Conservation (phyloP, 2,329 filamentous ascomycete genomes). For the Ploettnerulaceae sp. region DNA sequence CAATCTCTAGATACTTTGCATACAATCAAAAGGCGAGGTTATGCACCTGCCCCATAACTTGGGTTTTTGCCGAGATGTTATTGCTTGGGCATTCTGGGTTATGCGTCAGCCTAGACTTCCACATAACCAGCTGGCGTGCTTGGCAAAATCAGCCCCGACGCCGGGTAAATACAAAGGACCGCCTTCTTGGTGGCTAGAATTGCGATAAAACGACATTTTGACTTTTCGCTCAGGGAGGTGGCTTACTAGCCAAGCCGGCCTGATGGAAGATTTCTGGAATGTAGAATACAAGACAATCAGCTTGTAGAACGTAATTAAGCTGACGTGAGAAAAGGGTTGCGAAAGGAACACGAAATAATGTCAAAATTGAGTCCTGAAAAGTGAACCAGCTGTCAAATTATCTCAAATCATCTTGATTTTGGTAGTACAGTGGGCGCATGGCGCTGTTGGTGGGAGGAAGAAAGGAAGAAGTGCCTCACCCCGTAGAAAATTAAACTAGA, state of each 20-base stretch:
- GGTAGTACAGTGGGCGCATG: constrained; percentile 1
- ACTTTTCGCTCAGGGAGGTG: constrained; percentile 6
- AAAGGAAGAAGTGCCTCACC: constrained; percentile 6
- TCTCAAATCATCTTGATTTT: not conserved
- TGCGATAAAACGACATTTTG: not conserved
- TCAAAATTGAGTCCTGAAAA: not conserved
- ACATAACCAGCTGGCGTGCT: not conserved
- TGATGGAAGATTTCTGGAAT: constrained; percentile 6
- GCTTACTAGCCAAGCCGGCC: constrained; percentile 9
- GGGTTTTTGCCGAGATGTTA: not conserved
- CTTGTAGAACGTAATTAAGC: not conserved
- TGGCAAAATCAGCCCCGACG: constrained; percentile 12
- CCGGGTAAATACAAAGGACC: constrained; percentile 10
- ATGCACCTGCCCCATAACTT: constrained; percentile 1
- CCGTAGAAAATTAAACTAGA: too few species aligned
- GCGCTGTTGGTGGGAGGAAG: constrained; percentile 3
- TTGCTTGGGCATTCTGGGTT: not conserved
- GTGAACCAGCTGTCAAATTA: not conserved
- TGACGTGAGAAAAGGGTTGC: constrained; percentile 2
- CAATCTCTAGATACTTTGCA: not conserved
- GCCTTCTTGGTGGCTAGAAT: constrained; percentile 3
- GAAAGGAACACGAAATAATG: not conserved
- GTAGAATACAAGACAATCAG: not conserved
- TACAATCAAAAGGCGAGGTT: too few species aligned
- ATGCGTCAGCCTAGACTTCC: constrained; percentile 1